These are phyloP conservation scores for Colletotrichum noveboracense DNA, from an alignment of 2,329 filamentous ascomycete species.

Conservation along the genomic window DNA sequence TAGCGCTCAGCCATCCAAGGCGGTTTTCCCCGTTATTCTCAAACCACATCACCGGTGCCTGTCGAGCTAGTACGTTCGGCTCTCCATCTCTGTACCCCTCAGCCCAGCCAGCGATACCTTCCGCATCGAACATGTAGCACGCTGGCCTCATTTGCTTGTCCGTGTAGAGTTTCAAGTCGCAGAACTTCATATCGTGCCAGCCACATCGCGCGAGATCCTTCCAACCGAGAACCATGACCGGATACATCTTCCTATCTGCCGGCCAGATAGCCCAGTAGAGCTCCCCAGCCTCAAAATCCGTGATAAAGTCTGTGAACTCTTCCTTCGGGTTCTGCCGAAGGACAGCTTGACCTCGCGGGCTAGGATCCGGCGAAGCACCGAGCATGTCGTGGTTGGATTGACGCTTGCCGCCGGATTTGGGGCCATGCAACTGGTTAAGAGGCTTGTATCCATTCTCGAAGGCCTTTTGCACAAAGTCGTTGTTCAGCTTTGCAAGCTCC, in stretches of 20 bases:
- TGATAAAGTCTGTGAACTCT: slow-evolving; percentile 3
- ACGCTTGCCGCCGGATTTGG: slow-evolving; percentile 16
- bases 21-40: slow-evolving; percentile 20
- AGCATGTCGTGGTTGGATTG: not conserved
- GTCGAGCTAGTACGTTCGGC: slow-evolving; percentile 6
- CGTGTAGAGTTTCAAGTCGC: not conserved
- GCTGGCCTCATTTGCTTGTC: not conserved
- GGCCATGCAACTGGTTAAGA: slow-evolving; percentile 14
- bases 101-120: slow-evolving; percentile 22
- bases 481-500: slow-evolving; percentile 17
- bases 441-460: slow-evolving; percentile 22
- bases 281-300: slow-evolving; percentile 17
- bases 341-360: not conserved
- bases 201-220: slow-evolving; percentile 14
- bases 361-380: not conserved
- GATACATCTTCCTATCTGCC: slow-evolving; percentile 12
- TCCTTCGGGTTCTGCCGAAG: not conserved
- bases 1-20: slow-evolving; percentile 10
- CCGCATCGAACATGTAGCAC: slow-evolving; percentile 19
- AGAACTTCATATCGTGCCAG: slow-evolving; percentile 1
- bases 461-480: slow-evolving; percentile 14
- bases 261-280: slow-evolving; percentile 22
- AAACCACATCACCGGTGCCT: slow-evolving; percentile 25
- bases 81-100: slow-evolving; percentile 21
- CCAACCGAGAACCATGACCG: slow-evolving; percentile 24